These are phyloP conservation scores for Populus deltoides DNA, from an alignment of 345 rosid genomes.

Conservation along the genomic window DNA sequence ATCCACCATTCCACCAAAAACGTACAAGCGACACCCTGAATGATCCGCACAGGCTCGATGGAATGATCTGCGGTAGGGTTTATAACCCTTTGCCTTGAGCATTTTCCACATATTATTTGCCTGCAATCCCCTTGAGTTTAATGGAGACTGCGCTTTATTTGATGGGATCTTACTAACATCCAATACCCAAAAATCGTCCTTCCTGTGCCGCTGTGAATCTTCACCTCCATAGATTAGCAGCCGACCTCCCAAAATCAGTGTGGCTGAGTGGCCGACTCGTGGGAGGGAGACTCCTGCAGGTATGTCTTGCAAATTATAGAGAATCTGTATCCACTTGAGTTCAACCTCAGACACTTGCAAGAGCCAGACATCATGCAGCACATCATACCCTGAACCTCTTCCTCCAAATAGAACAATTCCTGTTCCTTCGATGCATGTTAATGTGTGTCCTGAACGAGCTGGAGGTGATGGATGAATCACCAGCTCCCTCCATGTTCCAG, in stretches of 20 bases:
- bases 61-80: conserved; percentile 65
- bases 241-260: conserved; percentile 62
- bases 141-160: conserved; percentile 33
- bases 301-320: conserved; percentile 48
- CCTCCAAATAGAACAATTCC: conserved; percentile 78
- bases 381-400: conserved; percentile 82
- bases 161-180: conserved; percentile 52
- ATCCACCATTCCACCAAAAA: conserved; percentile 92
- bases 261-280: conserved; percentile 95
- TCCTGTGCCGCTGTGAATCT: conserved; percentile 73
- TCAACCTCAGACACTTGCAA: conserved; percentile 47
- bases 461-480: conserved; percentile 64
- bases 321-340: conserved; percentile 60
- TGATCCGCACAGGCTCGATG: conserved; percentile 74
- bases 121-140: conserved; percentile 29
- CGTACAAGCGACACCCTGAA: conserved; percentile 60
- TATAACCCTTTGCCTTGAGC: conserved; percentile 49
- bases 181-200: conserved; percentile 85
- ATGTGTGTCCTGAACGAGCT: conserved; percentile 88
- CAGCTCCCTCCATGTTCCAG: conserved; percentile 64
- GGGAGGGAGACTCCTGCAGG: conserved; percentile 62
- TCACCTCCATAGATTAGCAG: conserved; percentile 89
- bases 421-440: conserved; percentile 60
- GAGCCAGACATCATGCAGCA: conserved; percentile 79
- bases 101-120: conserved; percentile 54